phyloP scores from a whole-genome alignment of 2,329 filamentous ascomycete genomes.

The Sporothrix brasiliensis region DNA sequence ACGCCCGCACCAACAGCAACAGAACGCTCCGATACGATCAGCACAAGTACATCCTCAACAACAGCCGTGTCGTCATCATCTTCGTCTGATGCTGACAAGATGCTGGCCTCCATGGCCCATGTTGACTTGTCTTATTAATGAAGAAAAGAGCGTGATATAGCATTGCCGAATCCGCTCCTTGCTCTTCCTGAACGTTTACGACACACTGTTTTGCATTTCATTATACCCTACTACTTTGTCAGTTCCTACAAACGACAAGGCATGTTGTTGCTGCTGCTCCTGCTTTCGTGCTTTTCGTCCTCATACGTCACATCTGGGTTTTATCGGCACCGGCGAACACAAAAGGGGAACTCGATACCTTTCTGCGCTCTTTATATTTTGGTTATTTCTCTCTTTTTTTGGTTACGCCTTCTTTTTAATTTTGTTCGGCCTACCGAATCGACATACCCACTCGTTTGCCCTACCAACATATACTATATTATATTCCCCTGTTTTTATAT shows the following conservation, averaged over 20 bases:
- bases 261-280: constrained; percentile 13
- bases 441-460: constrained; percentile 24
- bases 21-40: constrained; percentile 32
- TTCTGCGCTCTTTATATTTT: background rate
- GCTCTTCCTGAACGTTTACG: constrained; percentile 1
- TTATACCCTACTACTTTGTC: constrained; percentile 17
- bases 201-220: background rate
- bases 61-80: constrained; percentile 31
- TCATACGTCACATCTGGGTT: background rate
- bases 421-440: background rate
- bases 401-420: background rate
- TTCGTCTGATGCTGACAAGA: constrained; percentile 33
- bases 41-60: constrained; percentile 23
- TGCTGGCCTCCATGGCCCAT: constrained; percentile 36
- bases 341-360: background rate
- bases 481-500: background rate
- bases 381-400: background rate
- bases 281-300: background rate
- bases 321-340: constrained; percentile 9
- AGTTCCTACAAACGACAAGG: constrained; percentile 15
- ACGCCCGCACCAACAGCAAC: constrained; percentile 28
- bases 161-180: background rate
- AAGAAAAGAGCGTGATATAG: background rate
- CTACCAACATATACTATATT: constrained; percentile 1
- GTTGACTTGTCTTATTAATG: constrained; percentile 37